Conservation (phyloP, 306 rosid genomes). For the Gleditsia sinensis region DNA sequence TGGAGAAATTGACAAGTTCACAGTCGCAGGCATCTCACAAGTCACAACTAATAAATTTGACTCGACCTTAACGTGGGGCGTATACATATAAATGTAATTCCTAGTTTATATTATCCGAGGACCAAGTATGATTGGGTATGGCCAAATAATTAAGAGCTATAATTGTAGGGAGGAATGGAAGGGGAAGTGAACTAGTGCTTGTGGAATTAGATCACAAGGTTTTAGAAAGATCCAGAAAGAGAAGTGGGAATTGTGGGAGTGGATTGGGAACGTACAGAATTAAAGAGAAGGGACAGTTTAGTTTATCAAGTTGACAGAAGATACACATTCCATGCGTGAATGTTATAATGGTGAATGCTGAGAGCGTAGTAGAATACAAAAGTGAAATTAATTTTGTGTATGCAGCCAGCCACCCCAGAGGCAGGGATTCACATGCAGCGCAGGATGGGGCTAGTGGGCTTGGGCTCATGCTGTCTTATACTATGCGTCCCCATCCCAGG, state of each 20-base stretch:
- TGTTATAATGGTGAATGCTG: constrained; percentile 40
- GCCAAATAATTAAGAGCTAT: constrained; percentile 14
- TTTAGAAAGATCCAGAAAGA: not conserved
- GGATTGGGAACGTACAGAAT: constrained; percentile 34
- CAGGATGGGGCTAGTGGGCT: constrained; percentile 40
- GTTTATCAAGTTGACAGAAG: constrained; percentile 14
- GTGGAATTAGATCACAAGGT: not conserved
- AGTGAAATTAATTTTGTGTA: constrained; percentile 4
- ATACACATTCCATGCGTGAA: constrained; percentile 61
- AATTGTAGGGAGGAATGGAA: not conserved
- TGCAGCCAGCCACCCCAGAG: not conserved
- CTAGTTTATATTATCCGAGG: not conserved
- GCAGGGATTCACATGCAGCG: constrained; percentile 25
- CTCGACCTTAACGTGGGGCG: not conserved
- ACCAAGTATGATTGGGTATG: constrained; percentile 12
- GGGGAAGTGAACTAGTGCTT: not conserved
- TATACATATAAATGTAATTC: constrained; percentile 5
- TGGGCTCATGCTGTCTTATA: constrained; percentile 37
- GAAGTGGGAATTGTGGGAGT: constrained; percentile 12
- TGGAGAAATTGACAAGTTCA: constrained; percentile 25
- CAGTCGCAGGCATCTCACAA: constrained; percentile 19
- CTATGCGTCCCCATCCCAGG: constrained; percentile 41
- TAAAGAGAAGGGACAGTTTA: constrained; percentile 41
- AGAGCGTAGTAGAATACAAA: not conserved
- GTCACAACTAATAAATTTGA: too few species aligned